Conservation (phyloP, 2,329 filamentous ascomycete genomes). For the Arthrobotrys megalospora region DNA sequence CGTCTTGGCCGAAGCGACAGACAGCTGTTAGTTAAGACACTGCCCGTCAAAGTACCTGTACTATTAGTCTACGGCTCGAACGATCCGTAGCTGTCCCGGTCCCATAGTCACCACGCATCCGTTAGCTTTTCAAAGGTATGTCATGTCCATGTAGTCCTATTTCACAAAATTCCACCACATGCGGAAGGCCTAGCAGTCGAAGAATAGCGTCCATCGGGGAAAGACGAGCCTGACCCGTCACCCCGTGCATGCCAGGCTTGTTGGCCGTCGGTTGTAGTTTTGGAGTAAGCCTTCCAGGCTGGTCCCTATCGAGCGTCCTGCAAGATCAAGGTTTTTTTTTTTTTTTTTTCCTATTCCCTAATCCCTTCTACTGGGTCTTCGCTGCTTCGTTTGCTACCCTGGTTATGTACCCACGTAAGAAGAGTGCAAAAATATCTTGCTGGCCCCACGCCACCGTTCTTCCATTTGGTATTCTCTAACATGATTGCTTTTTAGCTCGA, state of each 20-base stretch:
- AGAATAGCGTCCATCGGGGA: constrained; percentile 52
- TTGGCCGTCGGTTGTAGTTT: constrained; percentile 28
- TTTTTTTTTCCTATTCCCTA: constrained; percentile 16
- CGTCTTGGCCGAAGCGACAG: constrained; percentile 24
- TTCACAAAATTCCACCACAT: constrained; percentile 56
- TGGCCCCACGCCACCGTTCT: constrained; percentile 48
- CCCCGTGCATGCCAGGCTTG: constrained; percentile 47
- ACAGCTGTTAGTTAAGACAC: constrained; percentile 41
- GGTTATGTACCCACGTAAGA: constrained; percentile 48
- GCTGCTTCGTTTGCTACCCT: constrained; percentile 17
- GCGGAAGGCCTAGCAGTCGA: constrained; percentile 48
- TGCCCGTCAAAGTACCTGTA: constrained; percentile 41
- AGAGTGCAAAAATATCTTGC: constrained; percentile 49
- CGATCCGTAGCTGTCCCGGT: constrained; percentile 52
- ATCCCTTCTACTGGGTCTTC: constrained; percentile 27
- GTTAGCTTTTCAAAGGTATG: constrained; percentile 54
- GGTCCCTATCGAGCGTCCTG: constrained; percentile 38
- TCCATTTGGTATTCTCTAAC: constrained; percentile 16
- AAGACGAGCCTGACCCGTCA: constrained; percentile 56
- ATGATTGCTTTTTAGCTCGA: constrained; percentile 22
- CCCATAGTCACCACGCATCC: constrained; percentile 51
- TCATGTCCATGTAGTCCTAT: constrained; percentile 53
- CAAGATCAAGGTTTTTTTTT: constrained; percentile 53
- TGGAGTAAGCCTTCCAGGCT: constrained; percentile 36
- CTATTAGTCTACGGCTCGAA: constrained; percentile 48